These are phyloP conservation scores for Pyronema domesticum DNA, from an alignment of 495 filamentous ascomycete genomes.

Conservation along the genomic window DNA sequence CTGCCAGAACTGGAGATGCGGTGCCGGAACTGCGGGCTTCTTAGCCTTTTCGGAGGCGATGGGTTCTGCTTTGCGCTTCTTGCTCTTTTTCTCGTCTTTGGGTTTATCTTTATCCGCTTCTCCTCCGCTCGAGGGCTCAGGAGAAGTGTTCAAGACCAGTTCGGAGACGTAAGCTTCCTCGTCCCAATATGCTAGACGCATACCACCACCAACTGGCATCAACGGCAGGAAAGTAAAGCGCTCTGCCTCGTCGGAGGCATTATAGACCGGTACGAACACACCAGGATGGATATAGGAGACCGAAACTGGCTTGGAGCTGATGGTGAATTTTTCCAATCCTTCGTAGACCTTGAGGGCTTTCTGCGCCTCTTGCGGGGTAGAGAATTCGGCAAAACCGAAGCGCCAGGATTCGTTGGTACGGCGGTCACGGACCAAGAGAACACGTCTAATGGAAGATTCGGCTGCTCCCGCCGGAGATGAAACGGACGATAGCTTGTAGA, in stretches of 20 bases:
- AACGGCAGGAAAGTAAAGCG: constrained; percentile 56
- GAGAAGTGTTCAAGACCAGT: constrained; percentile 32
- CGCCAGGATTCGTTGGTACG: constrained; percentile 61
- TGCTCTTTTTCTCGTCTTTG: constrained; percentile 34
- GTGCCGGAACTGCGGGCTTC: constrained; percentile 33
- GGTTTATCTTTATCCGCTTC: constrained; percentile 28
- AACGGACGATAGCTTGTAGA: constrained; percentile 46
- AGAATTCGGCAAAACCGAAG: constrained; percentile 82
- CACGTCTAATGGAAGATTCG: constrained; percentile 55
- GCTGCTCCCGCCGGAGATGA: constrained; percentile 43
- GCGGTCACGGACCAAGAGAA: constrained; percentile 63
- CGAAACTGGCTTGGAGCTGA: constrained; percentile 56
- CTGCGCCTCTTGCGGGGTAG: constrained; percentile 55
- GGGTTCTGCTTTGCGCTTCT: constrained; percentile 51
- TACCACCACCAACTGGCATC: constrained; percentile 31
- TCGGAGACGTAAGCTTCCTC: constrained; percentile 57
- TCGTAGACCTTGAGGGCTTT: constrained; percentile 58
- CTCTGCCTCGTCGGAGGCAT: constrained; percentile 35
- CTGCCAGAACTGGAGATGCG: constrained; percentile 71
- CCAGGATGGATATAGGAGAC: constrained; percentile 71
- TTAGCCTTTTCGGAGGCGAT: constrained; percentile 26
- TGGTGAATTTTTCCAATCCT: constrained; percentile 66
- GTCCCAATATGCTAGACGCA: constrained; percentile 72
- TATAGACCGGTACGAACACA: constrained; percentile 64
- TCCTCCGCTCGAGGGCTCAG: constrained; percentile 10